Conservation (phyloP, 495 filamentous ascomycete species). For the Tuber aestivum region DNA sequence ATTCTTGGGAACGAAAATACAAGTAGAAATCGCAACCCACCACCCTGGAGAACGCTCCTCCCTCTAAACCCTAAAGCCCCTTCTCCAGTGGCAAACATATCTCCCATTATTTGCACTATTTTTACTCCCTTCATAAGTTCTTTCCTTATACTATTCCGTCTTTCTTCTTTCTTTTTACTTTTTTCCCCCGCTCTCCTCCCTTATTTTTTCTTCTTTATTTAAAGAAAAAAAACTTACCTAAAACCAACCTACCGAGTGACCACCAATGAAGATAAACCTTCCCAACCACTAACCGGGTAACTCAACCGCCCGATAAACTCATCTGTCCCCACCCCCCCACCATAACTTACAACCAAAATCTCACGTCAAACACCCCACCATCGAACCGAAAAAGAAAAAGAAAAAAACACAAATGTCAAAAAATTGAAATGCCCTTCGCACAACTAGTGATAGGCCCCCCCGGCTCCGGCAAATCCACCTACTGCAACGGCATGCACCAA, state of each 20-base stretch:
- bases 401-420: neutral
- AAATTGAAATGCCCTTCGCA: neutral
- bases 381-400: neutral
- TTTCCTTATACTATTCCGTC: too few species aligned
- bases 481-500: constrained; percentile 98
- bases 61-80: too few species aligned
- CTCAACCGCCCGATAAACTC: neutral
- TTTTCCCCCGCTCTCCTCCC: too few species aligned
- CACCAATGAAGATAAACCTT: neutral
- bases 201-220: too few species aligned
- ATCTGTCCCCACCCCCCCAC: neutral
- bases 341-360: neutral
- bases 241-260: neutral
- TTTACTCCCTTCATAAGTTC: too few species aligned
- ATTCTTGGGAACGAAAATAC: too few species aligned
- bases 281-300: neutral
- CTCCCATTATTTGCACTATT: too few species aligned
- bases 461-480: constrained; percentile 92
- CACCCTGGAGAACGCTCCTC: too few species aligned
- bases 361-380: neutral
- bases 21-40: too few species aligned
- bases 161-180: too few species aligned
- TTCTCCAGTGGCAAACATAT: too few species aligned
- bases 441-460: constrained; percentile 89
- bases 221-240: neutral